These are phyloP conservation scores for Sclerotinia sclerotiorum DNA, from an alignment of 2,329 filamentous ascomycete genomes.

Conservation along the genomic window DNA sequence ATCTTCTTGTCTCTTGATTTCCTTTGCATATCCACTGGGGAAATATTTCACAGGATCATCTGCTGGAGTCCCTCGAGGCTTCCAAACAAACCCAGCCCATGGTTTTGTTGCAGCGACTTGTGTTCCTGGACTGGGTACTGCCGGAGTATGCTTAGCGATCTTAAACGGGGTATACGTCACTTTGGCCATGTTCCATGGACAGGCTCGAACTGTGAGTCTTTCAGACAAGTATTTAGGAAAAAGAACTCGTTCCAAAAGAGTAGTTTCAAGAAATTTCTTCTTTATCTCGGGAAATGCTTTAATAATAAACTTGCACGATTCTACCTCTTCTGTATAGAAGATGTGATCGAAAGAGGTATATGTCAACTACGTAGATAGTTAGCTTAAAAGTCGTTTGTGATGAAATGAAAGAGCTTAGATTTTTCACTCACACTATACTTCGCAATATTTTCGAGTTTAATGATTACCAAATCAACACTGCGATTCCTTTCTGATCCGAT, in stretches of 20 bases:
- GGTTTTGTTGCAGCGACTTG: not conserved
- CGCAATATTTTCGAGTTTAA: conserved; percentile 34
- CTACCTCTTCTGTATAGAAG: conserved; percentile 34
- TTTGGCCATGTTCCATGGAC: conserved; percentile 20
- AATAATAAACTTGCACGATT: conserved; percentile 30
- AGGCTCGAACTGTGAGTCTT: conserved; percentile 31
- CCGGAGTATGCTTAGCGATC: conserved; percentile 23
- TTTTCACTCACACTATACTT: conserved; percentile 32
- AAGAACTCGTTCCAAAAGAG: conserved; percentile 30
- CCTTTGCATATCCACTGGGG: conserved; percentile 7
- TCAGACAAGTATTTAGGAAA: conserved; percentile 26
- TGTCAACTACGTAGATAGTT: conserved; percentile 9
- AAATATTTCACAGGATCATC: conserved; percentile 27
- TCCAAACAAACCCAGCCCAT: conserved; percentile 28
- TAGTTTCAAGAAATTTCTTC: conserved; percentile 34
- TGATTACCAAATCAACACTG: conserved; percentile 26
- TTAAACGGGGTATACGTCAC: conserved; percentile 19
- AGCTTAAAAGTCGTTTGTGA: not conserved
- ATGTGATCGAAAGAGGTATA: conserved; percentile 26
- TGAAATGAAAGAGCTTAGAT: not conserved
- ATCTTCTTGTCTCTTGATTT: conserved; percentile 9
- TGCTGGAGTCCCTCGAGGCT: conserved; percentile 21
- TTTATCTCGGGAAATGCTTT: conserved; percentile 30
- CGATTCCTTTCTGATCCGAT: conserved; percentile 28
- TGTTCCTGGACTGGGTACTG: conserved; percentile 2